Evolutionary conservation across 352 stramenopile genomes (phyloP), one percentile per base, ranked within the genome.

Genomic region (Phytopythium oedochilum): DNA sequence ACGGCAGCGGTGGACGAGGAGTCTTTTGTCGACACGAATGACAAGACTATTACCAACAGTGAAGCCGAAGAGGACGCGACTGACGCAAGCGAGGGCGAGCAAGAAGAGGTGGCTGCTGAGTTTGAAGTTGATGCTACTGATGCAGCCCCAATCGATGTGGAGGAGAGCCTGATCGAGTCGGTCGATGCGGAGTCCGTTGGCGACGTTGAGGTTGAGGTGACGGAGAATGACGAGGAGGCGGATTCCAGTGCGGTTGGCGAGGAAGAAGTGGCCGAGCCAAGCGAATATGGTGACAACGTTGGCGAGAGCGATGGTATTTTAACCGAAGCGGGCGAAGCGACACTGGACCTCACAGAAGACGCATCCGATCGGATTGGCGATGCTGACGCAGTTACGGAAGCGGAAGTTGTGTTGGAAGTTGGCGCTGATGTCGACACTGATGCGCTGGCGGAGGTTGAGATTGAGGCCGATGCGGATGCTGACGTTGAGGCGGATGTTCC

Each of bases 221-320:
- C 5, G 23, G 15, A 32, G 12, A 23, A 32, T 3, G 23, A 12
- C 7, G 42, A 31, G 7, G 42, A 28, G 0, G 39, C 12, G 28
- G 39, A 22, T 46, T 8, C 22, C n/a, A 22, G 11, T n/a, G 40
- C 23, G 40, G 29, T 11, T 46, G 40, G 6, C 22, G 40, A 28
- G 12, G 40, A 46, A 12, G 22, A 48, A 31, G 42, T 17, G 23
- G 42, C 25, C 5, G 40, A 3, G 40, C 38, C n/a, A 32, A 32
- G 29, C 22, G 35, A 39, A 5, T 32, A 45, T 6, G 52, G 35
- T 5, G 29, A 65, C 18, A 57, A 52, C 26, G 34, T 45, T 59
- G 20, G 10, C 11, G 40, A 53, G 15, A 32, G 14, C 29, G 9
- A 25, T 53, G 44, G 31, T 32, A 28, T 11, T 18, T n/a, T 48